Percentiles rank a stretch among this genome's conserved stretches.
phyloP scores from a whole-genome alignment of 352 stramenopile genomes.

The Pythium biforme region DNA sequence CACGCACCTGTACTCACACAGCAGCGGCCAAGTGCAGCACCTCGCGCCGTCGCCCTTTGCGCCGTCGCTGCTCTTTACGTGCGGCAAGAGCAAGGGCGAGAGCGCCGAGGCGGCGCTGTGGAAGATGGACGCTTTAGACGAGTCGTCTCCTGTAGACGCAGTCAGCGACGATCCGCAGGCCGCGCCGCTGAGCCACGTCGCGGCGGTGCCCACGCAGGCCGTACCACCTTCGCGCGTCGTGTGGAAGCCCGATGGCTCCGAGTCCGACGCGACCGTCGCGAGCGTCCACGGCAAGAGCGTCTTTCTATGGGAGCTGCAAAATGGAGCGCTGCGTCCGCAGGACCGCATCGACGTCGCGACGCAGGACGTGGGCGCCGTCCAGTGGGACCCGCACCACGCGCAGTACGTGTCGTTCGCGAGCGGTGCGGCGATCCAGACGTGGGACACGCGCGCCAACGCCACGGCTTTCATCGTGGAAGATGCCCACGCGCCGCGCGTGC shows the following conservation, averaged over 20 bases:
- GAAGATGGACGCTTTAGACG: slow-evolving; percentile 34
- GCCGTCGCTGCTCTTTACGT: slow-evolving; percentile 53
- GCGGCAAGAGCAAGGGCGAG: slow-evolving; percentile 43
- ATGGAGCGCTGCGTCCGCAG: slow-evolving; percentile 41
- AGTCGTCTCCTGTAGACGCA: slow-evolving; percentile 14
- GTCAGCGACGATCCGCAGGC: slow-evolving; percentile 8
- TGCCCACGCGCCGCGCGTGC: slow-evolving; percentile 52
- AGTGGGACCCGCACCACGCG: slow-evolving; percentile 85
- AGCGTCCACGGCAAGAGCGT: slow-evolving; percentile 24
- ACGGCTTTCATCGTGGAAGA: slow-evolving; percentile 49
- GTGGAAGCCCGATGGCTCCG: slow-evolving; percentile 35
- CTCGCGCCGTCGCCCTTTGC: slow-evolving; percentile 50
- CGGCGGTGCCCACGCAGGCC: slow-evolving; percentile 30
- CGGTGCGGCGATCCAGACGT: slow-evolving; percentile 63
- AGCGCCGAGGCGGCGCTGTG: slow-evolving; percentile 43
- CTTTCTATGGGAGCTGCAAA: slow-evolving; percentile 49
- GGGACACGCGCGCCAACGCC: slow-evolving; percentile 53
- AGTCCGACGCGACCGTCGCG: slow-evolving; percentile 4
- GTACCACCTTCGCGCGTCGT: slow-evolving; percentile 20
- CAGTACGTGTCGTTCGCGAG: slow-evolving; percentile 63
- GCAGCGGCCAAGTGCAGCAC: slow-evolving; percentile 40
- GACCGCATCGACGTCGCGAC: slow-evolving; percentile 51
- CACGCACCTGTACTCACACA: slow-evolving; percentile 42
- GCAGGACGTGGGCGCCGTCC: slow-evolving; percentile 37
- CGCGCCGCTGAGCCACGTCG: slow-evolving; percentile 37